Base-by-base conservation (phyloP, 495 filamentous ascomycete species). In the Articulospora tetracladia region DNA sequence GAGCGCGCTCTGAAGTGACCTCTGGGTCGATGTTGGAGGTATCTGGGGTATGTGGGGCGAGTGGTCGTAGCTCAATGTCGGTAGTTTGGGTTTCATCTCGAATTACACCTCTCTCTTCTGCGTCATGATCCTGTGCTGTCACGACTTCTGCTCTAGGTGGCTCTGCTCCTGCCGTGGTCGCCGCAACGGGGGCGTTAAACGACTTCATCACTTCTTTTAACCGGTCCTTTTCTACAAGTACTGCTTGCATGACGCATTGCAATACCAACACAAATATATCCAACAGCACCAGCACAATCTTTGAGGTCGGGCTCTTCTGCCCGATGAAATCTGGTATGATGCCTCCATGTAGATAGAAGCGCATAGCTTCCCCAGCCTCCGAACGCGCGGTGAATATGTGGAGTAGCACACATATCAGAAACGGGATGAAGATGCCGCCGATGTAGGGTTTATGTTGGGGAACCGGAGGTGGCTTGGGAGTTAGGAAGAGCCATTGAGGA, bases 271-370 rank as follows among this genome's bases (percentile, higher is more conserved):
- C 76, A 1, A 87, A 60, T 23, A 86, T 23, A 69, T 96, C 92
- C 48, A 91, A 74, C 1, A 74, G 60, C 7, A 91, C 66, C 25
- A 93, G 79, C 39, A 83, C 76, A 12, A 86, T 70, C 61, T 83
- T 84, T 41, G 87, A 83, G 0, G 85, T 82, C 7, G 92, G 90
- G 26, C 85, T 86, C 68, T 83, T 83, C 75, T 95, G 90, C 10
- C 92, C 92, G 57, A 96, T 86, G 68, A 97, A 93, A 71, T 96
- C 89, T 60, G 96, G 86, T 44, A 94, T 79, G 30, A 96, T 69
- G 8, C 92, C 90, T 22, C 92, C 92, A 68, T 96, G 90, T 1
- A 94, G 77, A 68, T 95, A 94, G 7, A 87, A 90, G 51, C 91
- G 79, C 24, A 86, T 86, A 32, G 85, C 81, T 73, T 96, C 91